A percentile compares a stretch with the other conserved stretches of the same genome.
phyloP scores from a whole-genome alignment of 345 rosid genomes.

The Combretum micranthum region DNA sequence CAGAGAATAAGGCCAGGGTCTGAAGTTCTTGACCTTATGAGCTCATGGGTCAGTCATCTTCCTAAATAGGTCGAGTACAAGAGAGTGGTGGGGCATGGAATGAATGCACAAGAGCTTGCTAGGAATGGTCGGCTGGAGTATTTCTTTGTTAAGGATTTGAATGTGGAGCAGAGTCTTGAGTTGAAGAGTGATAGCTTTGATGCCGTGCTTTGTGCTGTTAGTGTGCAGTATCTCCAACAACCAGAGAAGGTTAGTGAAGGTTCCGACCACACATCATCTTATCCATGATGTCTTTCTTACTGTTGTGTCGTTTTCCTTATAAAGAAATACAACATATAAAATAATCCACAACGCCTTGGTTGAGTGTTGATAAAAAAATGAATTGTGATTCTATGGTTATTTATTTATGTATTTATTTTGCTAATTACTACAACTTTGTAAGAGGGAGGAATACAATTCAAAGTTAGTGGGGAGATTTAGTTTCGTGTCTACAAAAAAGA shows the following conservation, averaged over 20 bases:
- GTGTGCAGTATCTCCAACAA: slow-evolving; percentile 80
- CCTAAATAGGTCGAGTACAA: slow-evolving; percentile 54
- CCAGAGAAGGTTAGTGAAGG: slow-evolving; percentile 63
- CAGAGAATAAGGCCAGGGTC: slow-evolving; percentile 50
- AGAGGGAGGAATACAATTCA: too few relatives aligned
- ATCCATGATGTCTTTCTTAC: too few relatives aligned
- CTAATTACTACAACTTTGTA: too few relatives aligned
- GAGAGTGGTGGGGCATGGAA: slow-evolving; percentile 89
- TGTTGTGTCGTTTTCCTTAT: too few relatives aligned
- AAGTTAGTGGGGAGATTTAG: too few relatives aligned
- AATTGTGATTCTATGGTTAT: too few relatives aligned
- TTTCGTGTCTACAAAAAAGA: too few relatives aligned
- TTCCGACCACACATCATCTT: too few relatives aligned
- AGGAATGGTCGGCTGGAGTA: slow-evolving; percentile 59
- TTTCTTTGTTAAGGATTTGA: slow-evolving; percentile 60
- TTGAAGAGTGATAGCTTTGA: slow-evolving; percentile 50
- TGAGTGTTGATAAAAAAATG: too few relatives aligned
- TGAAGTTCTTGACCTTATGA: slow-evolving; percentile 81
- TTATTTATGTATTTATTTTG: too few relatives aligned
- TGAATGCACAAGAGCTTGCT: slow-evolving; percentile 86
- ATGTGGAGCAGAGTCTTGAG: slow-evolving; percentile 55
- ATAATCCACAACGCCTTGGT: too few relatives aligned
- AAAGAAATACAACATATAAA: too few relatives aligned
- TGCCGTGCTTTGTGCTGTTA: slow-evolving; percentile 71
- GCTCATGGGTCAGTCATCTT: slow-evolving; percentile 90